These are phyloP conservation scores for Candida gigantensis DNA, from an alignment of 1,139 yeast genomes.

Conservation along the genomic window DNA sequence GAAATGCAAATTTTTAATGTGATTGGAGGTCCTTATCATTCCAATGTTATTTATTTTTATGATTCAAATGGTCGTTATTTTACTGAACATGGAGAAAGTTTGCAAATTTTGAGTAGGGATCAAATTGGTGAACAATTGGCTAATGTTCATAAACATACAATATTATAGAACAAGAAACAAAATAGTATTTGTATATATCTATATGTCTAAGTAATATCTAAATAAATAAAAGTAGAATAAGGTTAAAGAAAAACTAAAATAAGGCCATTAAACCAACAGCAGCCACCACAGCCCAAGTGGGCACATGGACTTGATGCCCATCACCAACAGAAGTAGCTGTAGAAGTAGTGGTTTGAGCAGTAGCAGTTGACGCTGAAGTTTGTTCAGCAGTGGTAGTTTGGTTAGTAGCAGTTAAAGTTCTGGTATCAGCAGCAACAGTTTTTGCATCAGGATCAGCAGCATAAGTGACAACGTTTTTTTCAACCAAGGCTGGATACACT, in stretches of 20 bases:
- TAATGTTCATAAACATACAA: neutral
- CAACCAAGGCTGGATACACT: neutral
- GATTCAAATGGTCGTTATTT: constrained; percentile 7
- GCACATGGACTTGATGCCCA: too few species aligned
- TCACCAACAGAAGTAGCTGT: too few species aligned
- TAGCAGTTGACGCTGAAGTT: neutral
- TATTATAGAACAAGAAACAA: too few species aligned
- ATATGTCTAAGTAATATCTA: too few species aligned
- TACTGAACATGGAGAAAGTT: neutral
- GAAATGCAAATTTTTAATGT: constrained; percentile 5
- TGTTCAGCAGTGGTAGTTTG: neutral
- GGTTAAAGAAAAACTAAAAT: too few species aligned
- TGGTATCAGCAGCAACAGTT: neutral
- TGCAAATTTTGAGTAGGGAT: constrained; percentile 2
- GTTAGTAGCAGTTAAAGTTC: neutral
- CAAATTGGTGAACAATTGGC: constrained; percentile 2
- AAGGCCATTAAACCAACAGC: too few species aligned
- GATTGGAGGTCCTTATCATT: constrained; percentile 5
- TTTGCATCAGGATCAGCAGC: constrained; percentile 2
- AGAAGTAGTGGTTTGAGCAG: neutral
- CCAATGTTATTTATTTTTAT: constrained; percentile 1
- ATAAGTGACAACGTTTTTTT: constrained; percentile 1
- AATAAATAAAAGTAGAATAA: too few species aligned
- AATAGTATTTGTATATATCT: too few species aligned
- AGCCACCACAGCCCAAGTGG: too few species aligned